Evolutionary conservation across 2,329 filamentous ascomycete species (phyloP), one percentile per base, ranked within the genome.

Genomic region (Coniella vitis): DNA sequence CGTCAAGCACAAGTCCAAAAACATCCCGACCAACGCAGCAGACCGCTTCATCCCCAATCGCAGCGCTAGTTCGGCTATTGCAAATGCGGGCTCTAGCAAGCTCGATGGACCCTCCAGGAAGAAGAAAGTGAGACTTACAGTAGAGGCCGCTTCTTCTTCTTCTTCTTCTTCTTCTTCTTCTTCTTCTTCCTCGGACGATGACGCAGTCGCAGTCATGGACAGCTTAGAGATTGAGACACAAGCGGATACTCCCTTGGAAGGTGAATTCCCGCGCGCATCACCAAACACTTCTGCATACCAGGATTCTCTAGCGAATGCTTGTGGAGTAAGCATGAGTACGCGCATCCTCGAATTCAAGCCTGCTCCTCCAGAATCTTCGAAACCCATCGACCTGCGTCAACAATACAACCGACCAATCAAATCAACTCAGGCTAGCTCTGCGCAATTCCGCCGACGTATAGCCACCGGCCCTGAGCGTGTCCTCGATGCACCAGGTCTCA

Each of bases 311-410:
- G 90, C 91, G 39, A 84, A 83, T 57, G 91, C 91, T 43, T 97
- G 91, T 65, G 93, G 90, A 49, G 89, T 98, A 55, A 91, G 83
- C 63, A 79, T 95, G 54, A 95, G 90, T 74, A 94, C 90, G 48
- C 87, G 93, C 55, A 98, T 98, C 60, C 85, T 98, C 45, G 87
- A 93, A 52, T 98, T 96, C 79, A 98, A 98, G 83, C 93, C 93
- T 47, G 90, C 91, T 2, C 81, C 93, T n/a, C 93, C 93, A 4
- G 93, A 97, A 73, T 97, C 93, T 7, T 95, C 90, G 31, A 96
- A 95, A 78, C 93, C 93, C 32, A 95, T 98, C 63, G 93, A 98
- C 65, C 84, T 98, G 54, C 86, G 93, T 51, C 88, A 93, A 54
- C 93, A 98, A 67, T 98, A 98, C 79, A 98, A 97, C 76, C 84